Evolutionary conservation across 2,329 filamentous ascomycete genomes (phyloP), one percentile per base, ranked within the genome.

Genomic region (Rugonectria rugulosa): DNA sequence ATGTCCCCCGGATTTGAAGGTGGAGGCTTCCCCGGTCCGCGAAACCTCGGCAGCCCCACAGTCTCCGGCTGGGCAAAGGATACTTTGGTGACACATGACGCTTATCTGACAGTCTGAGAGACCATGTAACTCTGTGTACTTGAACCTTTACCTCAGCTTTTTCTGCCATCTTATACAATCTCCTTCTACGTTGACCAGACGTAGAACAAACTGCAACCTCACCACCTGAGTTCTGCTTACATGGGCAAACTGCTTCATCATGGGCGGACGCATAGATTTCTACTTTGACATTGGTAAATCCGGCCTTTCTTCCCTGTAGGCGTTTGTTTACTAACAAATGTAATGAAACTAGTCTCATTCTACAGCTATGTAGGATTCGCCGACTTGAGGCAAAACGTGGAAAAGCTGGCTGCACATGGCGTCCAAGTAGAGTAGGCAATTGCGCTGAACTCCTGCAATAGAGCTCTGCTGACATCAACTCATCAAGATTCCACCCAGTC

Each of bases 261-360:
- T 89, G 86, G 77, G 77, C 17, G 80, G 81, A 49, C 81, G 81
- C 52, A 89, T 91, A 62, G 85, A 88, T 59, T 82, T 80, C 44
- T 90, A 89, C 67, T 60, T 90, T 51, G 88, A 91, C 72, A 81
- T 87, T 67, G 83, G 88, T 89, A 73, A 27, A 17, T n/a, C 11
- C 6, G 6, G 24, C 5, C 10, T 12, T 7, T 6, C 5, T 12
- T 20, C 4, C 11, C 37, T 20, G 6, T 6, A 12, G 21, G 24
- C 17, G 29, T 26, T 15, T 10, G 24, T 9, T 12, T 40, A 17
- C 50, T 62, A 24, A 62, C 52, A 26, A 31, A 27, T 11, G 7
- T 3, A 8, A 14, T n/a, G 5, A 17, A 38, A 6, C 5, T 21
- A 92, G 89, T 87, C 50, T 92, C 90, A 20, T 74, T 82, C 42